These are phyloP conservation scores for Aspergillus sclerotioniger DNA, from an alignment of 495 filamentous ascomycete species.

Conservation along the genomic window DNA sequence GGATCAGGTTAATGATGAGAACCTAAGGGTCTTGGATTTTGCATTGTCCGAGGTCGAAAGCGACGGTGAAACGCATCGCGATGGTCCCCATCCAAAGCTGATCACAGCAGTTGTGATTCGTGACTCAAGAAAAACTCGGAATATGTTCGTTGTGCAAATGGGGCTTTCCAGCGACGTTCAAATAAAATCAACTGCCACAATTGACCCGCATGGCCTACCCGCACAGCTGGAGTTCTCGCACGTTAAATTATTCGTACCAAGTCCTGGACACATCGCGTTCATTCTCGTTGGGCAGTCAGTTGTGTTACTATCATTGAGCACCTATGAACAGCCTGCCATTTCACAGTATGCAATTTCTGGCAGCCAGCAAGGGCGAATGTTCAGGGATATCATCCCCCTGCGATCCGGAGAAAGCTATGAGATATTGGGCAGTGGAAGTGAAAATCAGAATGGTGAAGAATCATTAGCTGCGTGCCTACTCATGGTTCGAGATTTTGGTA, in stretches of 20 bases:
- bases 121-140: slow-evolving; percentile 20
- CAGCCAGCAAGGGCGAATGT: slow-evolving; percentile 53
- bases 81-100: slow-evolving; percentile 29
- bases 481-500: slow-evolving; percentile 74
- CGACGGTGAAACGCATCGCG: slow-evolving; percentile 12
- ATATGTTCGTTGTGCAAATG: slow-evolving; percentile 32
- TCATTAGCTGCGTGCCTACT: slow-evolving; percentile 65
- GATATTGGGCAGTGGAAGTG: slow-evolving; percentile 44
- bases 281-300: slow-evolving; percentile 74
- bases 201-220: slow-evolving; percentile 27
- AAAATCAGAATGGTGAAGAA: slow-evolving; percentile 33
- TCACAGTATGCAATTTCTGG: slow-evolving; percentile 67
- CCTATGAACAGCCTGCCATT: slow-evolving; percentile 59
- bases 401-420: slow-evolving; percentile 57
- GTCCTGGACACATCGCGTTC: slow-evolving; percentile 76
- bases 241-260: slow-evolving; percentile 74
- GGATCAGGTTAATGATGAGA: slow-evolving; percentile 31
- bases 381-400: slow-evolving; percentile 83
- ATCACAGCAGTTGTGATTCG: slow-evolving; percentile 33
- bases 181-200: slow-evolving; percentile 29
- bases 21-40: slow-evolving; percentile 39
- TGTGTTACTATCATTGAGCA: slow-evolving; percentile 67
- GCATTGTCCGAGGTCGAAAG: slow-evolving; percentile 25
- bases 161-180: slow-evolving; percentile 24
- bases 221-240: slow-evolving; percentile 40